phyloP scores from a whole-genome alignment of 306 rosid genomes.

The Calophaca sinica region DNA sequence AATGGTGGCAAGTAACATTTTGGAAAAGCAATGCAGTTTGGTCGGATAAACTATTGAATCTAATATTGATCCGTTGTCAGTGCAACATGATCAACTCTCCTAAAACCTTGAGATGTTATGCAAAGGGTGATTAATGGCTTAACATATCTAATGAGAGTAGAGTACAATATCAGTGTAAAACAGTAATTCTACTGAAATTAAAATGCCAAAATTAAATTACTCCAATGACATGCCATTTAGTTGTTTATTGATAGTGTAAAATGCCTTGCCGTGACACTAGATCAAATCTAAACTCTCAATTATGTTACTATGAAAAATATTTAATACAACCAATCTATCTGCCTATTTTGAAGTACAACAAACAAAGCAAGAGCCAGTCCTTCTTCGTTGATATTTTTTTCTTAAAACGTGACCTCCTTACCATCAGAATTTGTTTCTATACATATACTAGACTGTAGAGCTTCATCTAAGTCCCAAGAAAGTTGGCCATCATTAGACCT shows the following conservation, averaged over 20 bases:
- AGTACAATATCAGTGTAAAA: no score
- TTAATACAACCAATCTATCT: neutral
- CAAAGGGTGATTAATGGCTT: no score
- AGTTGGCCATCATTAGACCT: neutral
- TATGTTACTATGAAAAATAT: no score
- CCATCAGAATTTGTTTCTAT: neutral
- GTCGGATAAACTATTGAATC: neutral
- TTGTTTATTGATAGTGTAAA: no score
- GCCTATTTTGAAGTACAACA: neutral
- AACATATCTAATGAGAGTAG: no score
- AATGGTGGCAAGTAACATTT: neutral
- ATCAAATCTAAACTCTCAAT: neutral
- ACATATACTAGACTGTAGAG: neutral
- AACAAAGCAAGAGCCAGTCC: neutral
- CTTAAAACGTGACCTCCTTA: neutral
- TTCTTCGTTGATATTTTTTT: neutral
- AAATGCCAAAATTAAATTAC: no score
- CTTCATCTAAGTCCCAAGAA: neutral
- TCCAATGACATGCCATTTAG: no score
- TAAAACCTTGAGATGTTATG: neutral
- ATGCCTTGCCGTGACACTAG: neutral
- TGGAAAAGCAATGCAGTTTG: neutral
- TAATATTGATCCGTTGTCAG: neutral
- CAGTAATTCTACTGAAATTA: no score
- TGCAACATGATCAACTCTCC: neutral